These are phyloP conservation scores for Macrolepiota fuliginosa DNA, from an alignment of 768 basidiomycete species.

Conservation along the genomic window DNA sequence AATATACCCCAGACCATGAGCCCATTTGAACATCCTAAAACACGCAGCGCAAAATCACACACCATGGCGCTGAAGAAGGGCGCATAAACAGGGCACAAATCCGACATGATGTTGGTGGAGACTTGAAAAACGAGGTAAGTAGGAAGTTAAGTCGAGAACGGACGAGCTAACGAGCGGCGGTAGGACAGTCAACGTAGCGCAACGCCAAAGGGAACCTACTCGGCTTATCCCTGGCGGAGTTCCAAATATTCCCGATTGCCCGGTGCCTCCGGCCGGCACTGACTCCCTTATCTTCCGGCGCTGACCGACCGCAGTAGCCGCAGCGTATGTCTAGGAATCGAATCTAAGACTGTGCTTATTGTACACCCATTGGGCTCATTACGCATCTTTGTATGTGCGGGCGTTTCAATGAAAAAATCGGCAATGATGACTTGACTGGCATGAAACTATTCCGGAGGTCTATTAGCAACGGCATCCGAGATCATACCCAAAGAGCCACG, in stretches of 20 bases:
- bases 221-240: conserved; percentile 12
- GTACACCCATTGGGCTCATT: no score
- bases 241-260: background rate
- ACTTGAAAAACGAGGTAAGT: conserved; percentile 10
- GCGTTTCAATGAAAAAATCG: background rate
- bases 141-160: background rate
- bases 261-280: background rate
- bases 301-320: background rate
- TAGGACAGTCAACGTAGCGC: conserved; percentile 3
- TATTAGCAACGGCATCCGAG: no score
- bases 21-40: background rate
- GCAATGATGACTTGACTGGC: background rate
- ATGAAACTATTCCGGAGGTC: no score
- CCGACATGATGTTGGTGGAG: conserved; percentile 52
- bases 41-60: conserved; percentile 25
- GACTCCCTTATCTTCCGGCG: background rate
- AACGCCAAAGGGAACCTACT: background rate
- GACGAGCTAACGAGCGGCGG: conserved; percentile 9
- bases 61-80: conserved; percentile 99
- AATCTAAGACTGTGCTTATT: no score
- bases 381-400: background rate
- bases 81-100: conserved; percentile 91
- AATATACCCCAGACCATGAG: conserved; percentile 19
- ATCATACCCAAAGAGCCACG: no score
- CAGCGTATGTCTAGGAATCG: no score